A percentile compares a stretch with the other conserved stretches of the same genome.
These are phyloP conservation scores for Phytopythium cucurbitacearum DNA, from an alignment of 352 stramenopile species.

Conservation along the genomic window DNA sequence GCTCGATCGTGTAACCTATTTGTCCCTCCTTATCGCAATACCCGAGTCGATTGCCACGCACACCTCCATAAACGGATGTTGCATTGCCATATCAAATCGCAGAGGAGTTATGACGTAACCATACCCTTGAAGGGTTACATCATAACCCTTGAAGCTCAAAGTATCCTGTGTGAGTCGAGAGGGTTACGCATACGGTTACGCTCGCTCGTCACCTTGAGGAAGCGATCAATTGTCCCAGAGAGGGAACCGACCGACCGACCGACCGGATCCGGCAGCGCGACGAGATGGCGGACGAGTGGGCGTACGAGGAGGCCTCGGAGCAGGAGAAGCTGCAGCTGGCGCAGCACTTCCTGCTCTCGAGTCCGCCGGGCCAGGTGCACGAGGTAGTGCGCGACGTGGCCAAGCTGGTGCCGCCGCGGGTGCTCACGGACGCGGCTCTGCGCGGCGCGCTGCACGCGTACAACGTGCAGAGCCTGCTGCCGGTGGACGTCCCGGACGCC, in stretches of 20 bases:
- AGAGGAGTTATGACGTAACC: neutral
- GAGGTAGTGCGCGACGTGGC: constrained; percentile 82
- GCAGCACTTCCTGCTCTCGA: constrained; percentile 88
- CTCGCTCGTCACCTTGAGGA: neutral
- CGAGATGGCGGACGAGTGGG: constrained; percentile 62
- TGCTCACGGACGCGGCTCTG: constrained; percentile 71
- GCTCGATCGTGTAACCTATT: too few species aligned
- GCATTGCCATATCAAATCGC: neutral
- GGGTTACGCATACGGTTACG: neutral
- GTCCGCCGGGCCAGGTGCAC: constrained; percentile 85
- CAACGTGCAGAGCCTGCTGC: constrained; percentile 67
- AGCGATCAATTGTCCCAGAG: neutral
- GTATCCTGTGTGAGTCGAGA: neutral
- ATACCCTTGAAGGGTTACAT: neutral
- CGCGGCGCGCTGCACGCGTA: constrained; percentile 72
- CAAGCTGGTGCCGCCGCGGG: constrained; percentile 67
- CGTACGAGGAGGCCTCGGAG: constrained; percentile 68
- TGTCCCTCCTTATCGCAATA: too few species aligned
- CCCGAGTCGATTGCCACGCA: too few species aligned
- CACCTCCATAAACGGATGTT: neutral
- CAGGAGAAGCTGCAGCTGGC: constrained; percentile 89
- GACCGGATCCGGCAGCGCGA: neutral
- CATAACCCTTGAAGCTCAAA: neutral
- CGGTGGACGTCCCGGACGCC: constrained; percentile 64
- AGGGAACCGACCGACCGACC: neutral